Base-by-base conservation (phyloP, 2,329 filamentous ascomycete genomes). In the Colletotrichum chlorophyti region DNA sequence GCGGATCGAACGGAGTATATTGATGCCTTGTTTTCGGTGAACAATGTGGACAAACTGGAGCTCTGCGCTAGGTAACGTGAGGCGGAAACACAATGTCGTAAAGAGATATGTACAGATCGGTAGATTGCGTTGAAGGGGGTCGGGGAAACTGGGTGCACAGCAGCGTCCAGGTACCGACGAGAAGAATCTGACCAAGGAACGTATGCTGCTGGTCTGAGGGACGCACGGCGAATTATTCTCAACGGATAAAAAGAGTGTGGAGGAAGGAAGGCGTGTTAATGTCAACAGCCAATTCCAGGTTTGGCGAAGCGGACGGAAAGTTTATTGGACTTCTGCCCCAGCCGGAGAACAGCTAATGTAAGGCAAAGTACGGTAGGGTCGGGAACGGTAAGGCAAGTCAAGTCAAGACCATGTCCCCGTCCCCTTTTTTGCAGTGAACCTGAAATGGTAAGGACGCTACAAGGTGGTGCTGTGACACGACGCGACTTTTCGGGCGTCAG, bases 391-490 rank as follows among this genome's bases (percentile, higher is more conserved):
- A n/a, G n/a, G n/a, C n/a, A n/a, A n/a, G n/a, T n/a, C n/a, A n/a
- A n/a, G n/a, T n/a, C n/a, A n/a, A n/a, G n/a, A n/a, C n/a, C n/a
- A n/a, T n/a, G n/a, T n/a, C n/a, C n/a, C n/a, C n/a, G n/a, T n/a
- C n/a, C n/a, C n/a, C n/a, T n/a, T n/a, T n/a, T n/a, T n/a, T n/a
- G n/a, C n/a, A n/a, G n/a, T n/a, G n/a, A n/a, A n/a, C n/a, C n/a
- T n/a, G n/a, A n/a, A n/a, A n/a, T n/a, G 42, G 51, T 23, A 49
- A 59, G 51, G 42, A n/a, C n/a, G n/a, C n/a, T n/a, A n/a, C n/a
- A n/a, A n/a, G n/a, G n/a, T n/a, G n/a, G n/a, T n/a, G n/a, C 43
- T 60, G 43, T 50, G 51, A 50, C 51, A 60, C 52, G 26, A 60
- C 43, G 55, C 43, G 51, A 59, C 43, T 32, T 49, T 43, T 40